Evolutionary conservation across 805 yeast species (phyloP).

Genomic region (Saccharomycopsis guyanensis): DNA sequence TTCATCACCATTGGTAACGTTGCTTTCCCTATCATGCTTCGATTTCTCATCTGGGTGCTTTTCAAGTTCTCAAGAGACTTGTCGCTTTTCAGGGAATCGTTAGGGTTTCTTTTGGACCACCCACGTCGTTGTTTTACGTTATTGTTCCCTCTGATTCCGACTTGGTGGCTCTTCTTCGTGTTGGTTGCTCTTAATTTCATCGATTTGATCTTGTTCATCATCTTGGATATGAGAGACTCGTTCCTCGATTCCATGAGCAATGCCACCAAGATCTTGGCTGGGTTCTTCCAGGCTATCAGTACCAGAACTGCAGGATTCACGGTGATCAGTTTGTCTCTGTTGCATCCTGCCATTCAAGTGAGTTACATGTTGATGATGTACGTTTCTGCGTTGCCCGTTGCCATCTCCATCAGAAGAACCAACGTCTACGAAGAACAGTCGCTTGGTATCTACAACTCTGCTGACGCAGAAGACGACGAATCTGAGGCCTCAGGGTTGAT

Average conservation of each 20-base stretch:
- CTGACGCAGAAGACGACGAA: slow-evolving; percentile 16
- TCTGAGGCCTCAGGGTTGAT: slow-evolving; percentile 16
- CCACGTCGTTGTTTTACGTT: slow-evolving; percentile 96
- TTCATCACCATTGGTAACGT: slow-evolving; percentile 90
- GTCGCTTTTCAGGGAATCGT: slow-evolving; percentile 60
- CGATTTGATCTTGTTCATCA: slow-evolving; percentile 74
- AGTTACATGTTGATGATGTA: slow-evolving; percentile 97
- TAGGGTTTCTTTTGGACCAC: slow-evolving; percentile 84
- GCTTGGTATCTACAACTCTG: slow-evolving; percentile 64
- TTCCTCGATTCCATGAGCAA: slow-evolving; percentile 47
- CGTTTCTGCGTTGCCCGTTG: slow-evolving; percentile 91
- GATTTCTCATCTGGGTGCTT: slow-evolving; percentile 77
- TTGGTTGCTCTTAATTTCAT: slow-evolving; percentile 63
- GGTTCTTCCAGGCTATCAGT: slow-evolving; percentile 83
- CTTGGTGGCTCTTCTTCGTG: slow-evolving; percentile 87
- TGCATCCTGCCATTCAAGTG: slow-evolving; percentile 90
- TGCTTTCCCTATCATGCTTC: slow-evolving; percentile 78
- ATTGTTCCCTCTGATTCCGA: slow-evolving; percentile 84
- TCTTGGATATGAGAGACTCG: slow-evolving; percentile 57
- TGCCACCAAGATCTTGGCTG: slow-evolving; percentile 70
- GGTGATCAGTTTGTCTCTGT: slow-evolving; percentile 55
- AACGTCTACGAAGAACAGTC: slow-evolving; percentile 98
- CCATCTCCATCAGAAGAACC: slow-evolving; percentile 92
- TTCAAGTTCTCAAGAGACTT: slow-evolving; percentile 60
- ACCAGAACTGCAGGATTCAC: slow-evolving; percentile 93